Percentiles rank a stretch among this genome's conserved stretches.
Evolutionary conservation across 495 filamentous ascomycete species (phyloP).

Genomic region (Penicillium maclennaniae): DNA sequence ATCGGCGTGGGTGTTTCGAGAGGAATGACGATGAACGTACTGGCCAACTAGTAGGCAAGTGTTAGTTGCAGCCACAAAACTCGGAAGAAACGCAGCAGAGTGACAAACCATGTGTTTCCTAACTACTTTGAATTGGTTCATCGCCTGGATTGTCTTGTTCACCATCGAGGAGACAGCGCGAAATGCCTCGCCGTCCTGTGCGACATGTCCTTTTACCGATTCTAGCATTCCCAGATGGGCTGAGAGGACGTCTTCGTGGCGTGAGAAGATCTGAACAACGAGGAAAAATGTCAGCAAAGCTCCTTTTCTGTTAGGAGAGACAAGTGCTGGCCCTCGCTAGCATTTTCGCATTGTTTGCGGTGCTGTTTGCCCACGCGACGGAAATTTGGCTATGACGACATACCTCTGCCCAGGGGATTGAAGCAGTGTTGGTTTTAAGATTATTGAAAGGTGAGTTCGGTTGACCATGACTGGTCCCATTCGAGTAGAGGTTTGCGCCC

Average conservation of each 20-base stretch:
- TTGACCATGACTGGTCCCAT: neutral
- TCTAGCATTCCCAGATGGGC: constrained; percentile 36
- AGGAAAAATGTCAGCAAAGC: neutral
- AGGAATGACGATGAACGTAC: constrained; percentile 15
- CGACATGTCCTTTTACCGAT: constrained; percentile 21
- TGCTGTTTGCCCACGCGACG: neutral
- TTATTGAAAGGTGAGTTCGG: neutral
- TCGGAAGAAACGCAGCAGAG: neutral
- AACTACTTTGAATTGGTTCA: constrained; percentile 33
- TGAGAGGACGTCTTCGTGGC: constrained; percentile 31
- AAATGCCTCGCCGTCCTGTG: constrained; percentile 21
- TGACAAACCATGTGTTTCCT: constrained; percentile 34
- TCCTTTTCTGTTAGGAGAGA: neutral
- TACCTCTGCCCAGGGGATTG: constrained; percentile 24
- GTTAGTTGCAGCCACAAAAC: constrained; percentile 1
- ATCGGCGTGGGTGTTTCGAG: neutral
- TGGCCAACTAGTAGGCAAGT: constrained; percentile 13
- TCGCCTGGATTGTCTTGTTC: constrained; percentile 34
- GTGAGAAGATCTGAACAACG: constrained; percentile 28
- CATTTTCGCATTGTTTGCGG: neutral
- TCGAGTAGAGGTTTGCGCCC: neutral
- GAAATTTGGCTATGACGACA: constrained; percentile 6
- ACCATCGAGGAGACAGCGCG: constrained; percentile 33
- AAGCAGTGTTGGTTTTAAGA: neutral
- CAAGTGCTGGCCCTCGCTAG: neutral